Conservation (phyloP, 2,329 filamentous ascomycete species). For the Fusarium nodosum region DNA sequence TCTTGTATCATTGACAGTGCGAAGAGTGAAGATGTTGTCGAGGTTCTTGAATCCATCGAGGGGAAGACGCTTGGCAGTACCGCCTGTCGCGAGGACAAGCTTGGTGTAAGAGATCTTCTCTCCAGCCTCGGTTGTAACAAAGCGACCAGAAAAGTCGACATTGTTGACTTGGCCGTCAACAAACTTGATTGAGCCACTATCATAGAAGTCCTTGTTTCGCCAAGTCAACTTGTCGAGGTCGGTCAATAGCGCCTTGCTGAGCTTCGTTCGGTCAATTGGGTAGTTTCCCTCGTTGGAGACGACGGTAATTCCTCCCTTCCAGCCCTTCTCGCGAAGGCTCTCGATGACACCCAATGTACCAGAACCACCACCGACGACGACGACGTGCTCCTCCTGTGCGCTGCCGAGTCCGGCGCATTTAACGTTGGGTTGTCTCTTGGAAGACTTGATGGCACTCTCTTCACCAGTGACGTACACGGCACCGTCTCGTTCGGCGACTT, state of each 20-base stretch:
- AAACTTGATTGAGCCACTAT: slow-evolving; percentile 69
- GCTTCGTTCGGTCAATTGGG: slow-evolving; percentile 93
- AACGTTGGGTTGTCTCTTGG: slow-evolving; percentile 79
- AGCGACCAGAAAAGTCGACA: slow-evolving; percentile 81
- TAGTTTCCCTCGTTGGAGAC: slow-evolving; percentile 87
- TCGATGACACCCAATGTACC: slow-evolving; percentile 87
- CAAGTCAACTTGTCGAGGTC: slow-evolving; percentile 84
- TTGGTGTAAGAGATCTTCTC: slow-evolving; percentile 84
- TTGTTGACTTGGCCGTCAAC: slow-evolving; percentile 74
- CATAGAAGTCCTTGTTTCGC: slow-evolving; percentile 84
- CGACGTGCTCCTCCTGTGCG: slow-evolving; percentile 72
- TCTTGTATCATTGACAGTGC: slow-evolving; percentile 81
- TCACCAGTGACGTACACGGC: slow-evolving; percentile 87
- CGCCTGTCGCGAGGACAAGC: slow-evolving; percentile 90
- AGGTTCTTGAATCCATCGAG: slow-evolving; percentile 88
- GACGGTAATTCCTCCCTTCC: slow-evolving; percentile 82
- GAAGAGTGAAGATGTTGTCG: slow-evolving; percentile 87
- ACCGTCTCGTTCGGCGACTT: slow-evolving; percentile 83
- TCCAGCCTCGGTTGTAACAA: slow-evolving; percentile 80
- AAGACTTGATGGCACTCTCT: slow-evolving; percentile 81
- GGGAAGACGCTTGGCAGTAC: slow-evolving; percentile 80
- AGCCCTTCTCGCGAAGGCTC: slow-evolving; percentile 84
- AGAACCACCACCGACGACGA: slow-evolving; percentile 91
- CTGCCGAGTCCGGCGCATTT: slow-evolving; percentile 71
- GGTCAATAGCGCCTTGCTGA: slow-evolving; percentile 91